Base-by-base conservation (phyloP, 1,284 basidiomycete genomes). In the Entoloma clypeatum region DNA sequence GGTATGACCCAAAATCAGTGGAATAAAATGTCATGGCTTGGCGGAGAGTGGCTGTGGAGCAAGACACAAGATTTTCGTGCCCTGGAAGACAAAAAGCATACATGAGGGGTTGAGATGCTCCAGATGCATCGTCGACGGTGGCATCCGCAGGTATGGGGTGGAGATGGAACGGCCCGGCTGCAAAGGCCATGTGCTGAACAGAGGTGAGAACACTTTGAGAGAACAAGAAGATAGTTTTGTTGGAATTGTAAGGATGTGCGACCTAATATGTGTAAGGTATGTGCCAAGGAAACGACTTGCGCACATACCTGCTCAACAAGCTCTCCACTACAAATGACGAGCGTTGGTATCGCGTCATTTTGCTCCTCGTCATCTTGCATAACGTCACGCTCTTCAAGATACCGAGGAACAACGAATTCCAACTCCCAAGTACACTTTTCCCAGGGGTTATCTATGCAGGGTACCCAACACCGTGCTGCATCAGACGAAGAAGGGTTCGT, bases 401-500 rank as follows among this genome's bases (percentile, higher is more conserved):
- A 86, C 45, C 86, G 80, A 30, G 94, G 94, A 14, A 97, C 94
- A 41, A 98, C 81, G 59, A 97, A 90, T 61, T 98, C 92, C 40
- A 99, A 86, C 59, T 99, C 96, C 96, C 96, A 99, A 2, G 95
- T 96, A 57, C 91, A 97, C 56, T 92, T 84, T 63, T 97, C 95
- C 90, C 92, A 97, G 9, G 95, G 64, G 58, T 82, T 91, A 63
- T 99, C 96, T 9, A 98, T 68, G 55, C 96, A 99, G 3, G 96
- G 96, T 7, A 98, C 86, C 96, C 96, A 99, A 55, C 91, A 92
- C 52, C 96, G 75, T 6, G 95, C 92, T 8, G 91, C 79, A 57
- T 96, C 92, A 4, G 92, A 83, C 3, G 87, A 88, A 0, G 90
- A 88, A 0, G 93, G 85, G 3, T 86, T 87, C 3, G 93, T 93